Base-by-base conservation (phyloP, 768 basidiomycete genomes). In the Pulveroboletus sp. region DNA sequence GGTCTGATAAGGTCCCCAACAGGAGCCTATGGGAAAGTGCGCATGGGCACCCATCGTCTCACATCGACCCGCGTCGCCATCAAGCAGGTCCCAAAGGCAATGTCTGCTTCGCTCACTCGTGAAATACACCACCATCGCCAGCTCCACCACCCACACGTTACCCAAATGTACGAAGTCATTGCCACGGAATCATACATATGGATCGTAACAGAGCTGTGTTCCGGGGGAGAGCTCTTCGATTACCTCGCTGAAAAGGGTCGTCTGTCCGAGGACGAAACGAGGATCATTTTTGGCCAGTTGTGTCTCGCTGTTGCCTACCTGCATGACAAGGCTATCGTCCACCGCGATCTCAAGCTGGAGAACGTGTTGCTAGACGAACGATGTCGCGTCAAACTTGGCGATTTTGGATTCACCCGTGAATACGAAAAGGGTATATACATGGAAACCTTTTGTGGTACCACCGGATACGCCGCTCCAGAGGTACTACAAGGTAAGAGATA, bases 111-210 rank as follows among this genome's bases (percentile, higher is more conserved):
- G 15, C 78, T 99, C 36, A 99, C 96, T 26, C 83, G 95, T 56
- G 95, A 99, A 72, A 96, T 99, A 48, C 95, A 99, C 64, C 96
- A 99, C 62, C 95, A 99, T 71, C 88, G 95, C 44, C 89, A 92
- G 43, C 80, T 99, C 11, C 96, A 96, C 65, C 95, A 98, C 62
- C 93, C 93, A 0, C 84, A 96, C 65, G 82, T 99, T 61, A 90
- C 93, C 12, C 93, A 95, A 64, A 85, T 98, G 70, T 96, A 89
- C 73, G 95, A 99, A 71, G 91, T 98, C 64, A 89, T 98, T 65
- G 96, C 96, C 8, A 98, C 96, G 2, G 96, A 99, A 71, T 80
- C 82, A 24, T 80, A 82, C 56, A 94, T 99, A 64, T 98, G 93
- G 93, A 92, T 99, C 50, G 87, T 99, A 38, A 91, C 93, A 14